Evolutionary conservation across 73 alveolate species (phyloP).

Genomic region (Uronychia setigera): DNA sequence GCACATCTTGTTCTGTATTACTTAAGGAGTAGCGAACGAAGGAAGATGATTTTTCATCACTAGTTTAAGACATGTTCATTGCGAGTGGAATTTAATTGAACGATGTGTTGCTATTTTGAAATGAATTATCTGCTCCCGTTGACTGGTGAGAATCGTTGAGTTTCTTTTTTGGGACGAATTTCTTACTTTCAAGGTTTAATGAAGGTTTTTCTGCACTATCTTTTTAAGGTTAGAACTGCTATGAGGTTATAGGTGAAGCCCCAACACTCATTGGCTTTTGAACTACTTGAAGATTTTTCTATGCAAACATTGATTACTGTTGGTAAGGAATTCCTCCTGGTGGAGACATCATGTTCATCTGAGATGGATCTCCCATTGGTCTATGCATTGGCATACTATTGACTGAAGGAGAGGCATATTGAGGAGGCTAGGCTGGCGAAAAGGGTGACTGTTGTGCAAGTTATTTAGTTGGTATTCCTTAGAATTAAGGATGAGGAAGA

Average conservation of each 20-base stretch:
- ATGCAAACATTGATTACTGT: too few species aligned
- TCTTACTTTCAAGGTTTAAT: neutral
- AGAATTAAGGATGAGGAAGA: neutral
- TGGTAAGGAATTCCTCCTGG: too few species aligned
- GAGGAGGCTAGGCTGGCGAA: neutral
- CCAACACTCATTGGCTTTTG: neutral
- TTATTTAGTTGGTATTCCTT: neutral
- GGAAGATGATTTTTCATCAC: neutral
- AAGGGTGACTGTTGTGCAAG: neutral
- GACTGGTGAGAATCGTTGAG: neutral
- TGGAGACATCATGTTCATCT: too few species aligned
- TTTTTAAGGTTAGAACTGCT: neutral
- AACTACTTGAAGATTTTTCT: too few species aligned
- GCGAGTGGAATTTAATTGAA: neutral
- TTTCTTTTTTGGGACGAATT: neutral
- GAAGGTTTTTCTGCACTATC: neutral
- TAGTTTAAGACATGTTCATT: neutral
- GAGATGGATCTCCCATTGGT: too few species aligned
- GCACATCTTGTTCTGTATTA: neutral
- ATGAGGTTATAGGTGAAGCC: neutral
- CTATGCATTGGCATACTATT: too few species aligned
- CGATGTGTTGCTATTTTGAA: too few species aligned
- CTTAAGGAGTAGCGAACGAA: neutral
- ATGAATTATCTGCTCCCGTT: too few species aligned
- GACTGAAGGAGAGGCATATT: too few species aligned